These are phyloP conservation scores for Agroathelia rolfsii DNA, from an alignment of 1,284 basidiomycete genomes.

Conservation along the genomic window DNA sequence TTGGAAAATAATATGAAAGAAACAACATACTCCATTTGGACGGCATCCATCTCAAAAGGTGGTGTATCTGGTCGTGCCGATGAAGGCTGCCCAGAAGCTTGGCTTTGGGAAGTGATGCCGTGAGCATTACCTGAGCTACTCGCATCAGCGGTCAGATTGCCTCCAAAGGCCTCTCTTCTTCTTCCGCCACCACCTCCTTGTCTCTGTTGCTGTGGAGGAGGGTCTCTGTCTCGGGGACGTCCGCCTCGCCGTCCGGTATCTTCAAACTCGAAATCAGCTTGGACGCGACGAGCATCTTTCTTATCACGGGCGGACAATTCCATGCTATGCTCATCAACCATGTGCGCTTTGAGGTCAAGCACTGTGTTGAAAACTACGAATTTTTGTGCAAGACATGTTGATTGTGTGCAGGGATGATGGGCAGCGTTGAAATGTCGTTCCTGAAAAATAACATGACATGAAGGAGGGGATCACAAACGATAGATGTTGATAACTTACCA, in stretches of 20 bases:
- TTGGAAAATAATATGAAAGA: not conserved
- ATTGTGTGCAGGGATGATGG: slow-evolving; percentile 75
- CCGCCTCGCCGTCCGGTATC: slow-evolving; percentile 35
- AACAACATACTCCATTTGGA: slow-evolving; percentile 38
- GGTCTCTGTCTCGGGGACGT: slow-evolving; percentile 30
- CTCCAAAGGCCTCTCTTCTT: slow-evolving; percentile 56
- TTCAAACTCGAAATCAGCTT: slow-evolving; percentile 75
- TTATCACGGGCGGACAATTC: slow-evolving; percentile 74
- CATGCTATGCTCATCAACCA: slow-evolving; percentile 78
- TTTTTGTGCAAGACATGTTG: slow-evolving; percentile 75
- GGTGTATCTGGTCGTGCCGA: slow-evolving; percentile 35
- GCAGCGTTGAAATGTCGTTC: slow-evolving; percentile 60
- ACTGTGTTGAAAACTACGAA: slow-evolving; percentile 90
- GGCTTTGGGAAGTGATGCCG: slow-evolving; percentile 11
- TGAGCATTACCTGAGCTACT: slow-evolving; percentile 12
- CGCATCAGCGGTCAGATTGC: slow-evolving; percentile 46
- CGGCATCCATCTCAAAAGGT: slow-evolving; percentile 40
- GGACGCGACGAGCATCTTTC: slow-evolving; percentile 69
- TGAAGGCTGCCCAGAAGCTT: slow-evolving; percentile 24
- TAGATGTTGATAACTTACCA: slow-evolving; percentile 39
- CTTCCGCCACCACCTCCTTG: slow-evolving; percentile 26
- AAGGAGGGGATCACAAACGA: too few relatives aligned
- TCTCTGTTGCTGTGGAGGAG: too few relatives aligned
- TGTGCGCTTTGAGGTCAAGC: slow-evolving; percentile 88
- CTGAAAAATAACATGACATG: slow-evolving; percentile 27